These are phyloP conservation scores for Heterobasidion annosum DNA, from an alignment of 1,284 basidiomycete species.

Conservation along the genomic window DNA sequence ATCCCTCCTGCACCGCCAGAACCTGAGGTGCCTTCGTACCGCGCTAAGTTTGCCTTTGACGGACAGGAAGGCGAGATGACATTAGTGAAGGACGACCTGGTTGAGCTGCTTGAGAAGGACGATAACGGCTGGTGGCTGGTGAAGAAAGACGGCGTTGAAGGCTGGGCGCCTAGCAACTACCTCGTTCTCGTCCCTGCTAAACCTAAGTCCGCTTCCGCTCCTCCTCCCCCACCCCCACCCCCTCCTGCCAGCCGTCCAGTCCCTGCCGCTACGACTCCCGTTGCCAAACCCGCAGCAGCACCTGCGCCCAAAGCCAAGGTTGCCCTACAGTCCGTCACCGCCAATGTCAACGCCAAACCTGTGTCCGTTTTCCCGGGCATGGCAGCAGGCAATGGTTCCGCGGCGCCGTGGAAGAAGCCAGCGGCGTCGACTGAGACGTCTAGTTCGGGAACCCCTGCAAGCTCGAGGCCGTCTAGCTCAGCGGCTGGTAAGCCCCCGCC, in stretches of 20 bases:
- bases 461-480: conserved; percentile 47
- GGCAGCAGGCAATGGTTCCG: conserved; percentile 52
- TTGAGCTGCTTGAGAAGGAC: conserved; percentile 92
- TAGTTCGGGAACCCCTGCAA: conserved; percentile 33
- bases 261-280: conserved; percentile 15
- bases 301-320: conserved; percentile 19
- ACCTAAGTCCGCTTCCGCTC: conserved; percentile 46
- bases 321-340: conserved; percentile 34
- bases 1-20: conserved; percentile 44
- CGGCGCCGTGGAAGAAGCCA: conserved; percentile 67
- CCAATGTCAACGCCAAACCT: conserved; percentile 56
- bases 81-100: conserved; percentile 83
- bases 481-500: conserved; percentile 43
- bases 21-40: conserved; percentile 71
- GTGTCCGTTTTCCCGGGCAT: conserved; percentile 70
- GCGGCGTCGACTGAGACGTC: conserved; percentile 22
- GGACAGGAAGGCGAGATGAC: conserved; percentile 91
- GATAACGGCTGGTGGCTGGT: conserved; percentile 97
- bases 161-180: conserved; percentile 96
- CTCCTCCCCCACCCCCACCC: conserved; percentile 51
- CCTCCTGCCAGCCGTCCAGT: conserved; percentile 20
- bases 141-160: conserved; percentile 77
- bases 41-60: conserved; percentile 82
- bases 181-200: conserved; percentile 70
- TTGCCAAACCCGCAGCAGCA: conserved; percentile 29